Evolutionary conservation across 2,329 filamentous ascomycete species (phyloP), one percentile per base, ranked within the genome.

Genomic region (Neofusicoccum ribis): DNA sequence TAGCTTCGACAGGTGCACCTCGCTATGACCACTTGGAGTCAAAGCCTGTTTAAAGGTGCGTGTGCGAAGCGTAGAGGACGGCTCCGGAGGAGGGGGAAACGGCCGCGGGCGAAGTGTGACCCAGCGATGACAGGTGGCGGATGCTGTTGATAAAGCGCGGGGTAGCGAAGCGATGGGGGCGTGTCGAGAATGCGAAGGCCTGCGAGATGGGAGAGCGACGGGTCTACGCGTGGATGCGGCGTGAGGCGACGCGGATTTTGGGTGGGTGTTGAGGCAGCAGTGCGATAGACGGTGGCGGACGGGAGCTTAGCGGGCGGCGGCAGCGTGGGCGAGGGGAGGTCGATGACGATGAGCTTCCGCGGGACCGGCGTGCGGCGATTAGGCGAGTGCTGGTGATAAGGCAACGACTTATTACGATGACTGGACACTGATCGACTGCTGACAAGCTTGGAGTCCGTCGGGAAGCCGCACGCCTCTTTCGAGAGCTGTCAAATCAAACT

Each of bases 21-120:
- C 90, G 91, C 92, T 91, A 89, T 92, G 89, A 90, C 88, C 91
- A 90, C 90, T 70, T 70, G 65, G 89, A 89, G 89, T 85, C 89
- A 93, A 92, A 91, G 92, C 92, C 75, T 93, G 75, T 93, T 95
- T 93, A 92, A 94, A 93, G 91, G 91, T 81, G 82, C 80, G 72
- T 23, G 46, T 75, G 77, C 78, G 81, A 84, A 84, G 83, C 77
- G 82, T 77, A 76, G 70, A 77, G 80, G 76, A 80, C 74, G 74
- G 77, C 73, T 78, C 76, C 75, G 68, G 58, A 50, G 47, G 59
- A 59, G 58, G 61, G 64, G 34, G 46, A 47, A 2, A 52, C 14
- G n/a, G 54, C 17, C 52, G 51, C 46, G 31, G 51, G 63, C 54
- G 31, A 54, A 31, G 39, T 20, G 17, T 60, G 54, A 46, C 63